These are phyloP conservation scores for Vitis vinifera DNA, from an alignment of 164 flowering plant genomes.

Conservation along the genomic window ASM3070453v1 NC_081818.1:29515501-29516000, in stretches of 20 bases:
- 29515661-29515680: constrained; percentile 4
- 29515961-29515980: neutral
- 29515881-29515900: constrained; percentile 34
- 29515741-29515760: constrained; percentile 12
- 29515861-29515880: constrained; percentile 16
- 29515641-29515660: neutral
- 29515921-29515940: neutral
- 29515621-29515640: constrained; percentile 56
- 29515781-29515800: neutral
- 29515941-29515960: neutral
- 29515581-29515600: constrained; percentile 38
- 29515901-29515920: constrained; percentile 21
- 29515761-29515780: constrained; percentile 10
- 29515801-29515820: neutral
- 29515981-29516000: constrained; percentile 20
- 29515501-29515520: constrained; percentile 59
- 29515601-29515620: constrained; percentile 35
- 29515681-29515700: constrained; percentile 6
- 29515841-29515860: neutral
- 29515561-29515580: constrained; percentile 42
- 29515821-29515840: constrained; percentile 1
- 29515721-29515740: constrained; percentile 9
- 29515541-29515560: constrained; percentile 63
- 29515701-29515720: constrained; percentile 4
- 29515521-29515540: constrained; percentile 51